These are phyloP conservation scores for Talaromyces rugulosus DNA, from an alignment of 2,329 filamentous ascomycete genomes.

Conservation along the genomic window DNA sequence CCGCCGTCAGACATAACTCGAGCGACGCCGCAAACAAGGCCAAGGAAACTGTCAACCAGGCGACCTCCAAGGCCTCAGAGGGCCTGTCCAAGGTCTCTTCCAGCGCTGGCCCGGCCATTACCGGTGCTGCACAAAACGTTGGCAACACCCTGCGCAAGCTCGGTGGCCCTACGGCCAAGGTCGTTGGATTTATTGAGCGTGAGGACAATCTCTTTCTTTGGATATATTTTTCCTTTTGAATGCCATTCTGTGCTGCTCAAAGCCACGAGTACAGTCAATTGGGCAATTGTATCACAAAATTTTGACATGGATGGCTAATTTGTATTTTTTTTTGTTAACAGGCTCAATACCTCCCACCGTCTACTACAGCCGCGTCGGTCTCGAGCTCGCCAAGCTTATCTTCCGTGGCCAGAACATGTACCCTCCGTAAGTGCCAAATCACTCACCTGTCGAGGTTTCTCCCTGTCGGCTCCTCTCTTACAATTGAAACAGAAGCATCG, in stretches of 20 bases:
- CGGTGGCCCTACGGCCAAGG: conserved; percentile 75
- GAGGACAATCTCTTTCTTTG: conserved; percentile 38
- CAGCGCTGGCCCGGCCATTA: conserved; percentile 72
- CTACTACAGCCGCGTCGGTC: conserved; percentile 86
- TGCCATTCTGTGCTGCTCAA: not conserved
- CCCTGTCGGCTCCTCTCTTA: conserved; percentile 3
- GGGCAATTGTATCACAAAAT: not conserved
- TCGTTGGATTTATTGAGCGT: conserved; percentile 83
- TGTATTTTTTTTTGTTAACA: conserved; percentile 34
- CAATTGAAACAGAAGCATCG: conserved; percentile 57
- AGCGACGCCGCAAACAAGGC: conserved; percentile 45
- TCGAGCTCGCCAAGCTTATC: conserved; percentile 84
- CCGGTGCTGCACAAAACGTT: conserved; percentile 65
- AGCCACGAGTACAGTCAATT: not conserved
- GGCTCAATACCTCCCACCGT: conserved; percentile 79
- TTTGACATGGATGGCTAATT: conserved; percentile 2
- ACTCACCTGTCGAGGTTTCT: conserved; percentile 1
- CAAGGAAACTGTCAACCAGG: conserved; percentile 39
- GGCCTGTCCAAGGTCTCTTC: conserved; percentile 77
- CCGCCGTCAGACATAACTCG: conserved; percentile 44
- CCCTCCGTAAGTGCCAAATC: conserved; percentile 71
- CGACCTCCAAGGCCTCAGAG: conserved; percentile 65
- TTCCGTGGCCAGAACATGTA: conserved; percentile 86
- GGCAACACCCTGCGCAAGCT: conserved; percentile 66
- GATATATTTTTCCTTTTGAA: not conserved